Evolutionary conservation across 2,329 filamentous ascomycete species (phyloP), one percentile per base, ranked within the genome.

Genomic region (Parafenestella ontariensis): DNA sequence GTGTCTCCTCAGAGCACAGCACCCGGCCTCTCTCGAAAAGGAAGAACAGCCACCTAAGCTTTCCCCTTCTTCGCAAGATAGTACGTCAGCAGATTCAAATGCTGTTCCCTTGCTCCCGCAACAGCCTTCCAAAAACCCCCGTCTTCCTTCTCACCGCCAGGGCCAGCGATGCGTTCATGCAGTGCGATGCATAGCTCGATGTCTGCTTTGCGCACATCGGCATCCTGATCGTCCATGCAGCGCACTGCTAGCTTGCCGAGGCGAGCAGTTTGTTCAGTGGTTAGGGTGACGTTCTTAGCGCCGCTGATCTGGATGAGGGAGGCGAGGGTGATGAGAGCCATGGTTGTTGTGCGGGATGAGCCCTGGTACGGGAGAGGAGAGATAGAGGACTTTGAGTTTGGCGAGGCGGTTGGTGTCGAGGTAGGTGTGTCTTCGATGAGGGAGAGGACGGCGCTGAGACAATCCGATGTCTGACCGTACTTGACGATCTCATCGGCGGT

Each of bases 1-100:
- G 18, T 3, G 13, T 46, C 11, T 43, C 21, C 42, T 31, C 15
- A n/a, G 28, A 24, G 13, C 31, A 3, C 31, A 47, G 40, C 24
- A 33, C 49, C 24, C 23, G 18, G 40, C 26, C 36, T 54, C 26
- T 28, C 24, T 23, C 54, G 44, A 39, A 55, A 46, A 8, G 58
- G 54, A 18, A 55, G 49, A 33, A 37, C 36, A 48, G 53, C 62
- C 37, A 34, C 42, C 54, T 67, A 72, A 53, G 62, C 64, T 50
- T 64, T 70, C 26, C 57, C 63, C 42, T 66, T 65, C 63, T 74
- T 75, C 3, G 90, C 89, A 67, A 92, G 88, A 73, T 92, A 93
- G 71, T 93, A 93, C 9, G 89, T 92, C 65, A 93, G 87, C 56
- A 93, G 74, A 62, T 88, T 92, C 79, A 91, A 85, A 20, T 89